Evolutionary conservation across 257 asterid genomes (phyloP), one percentile per base, ranked within the genome.

Genomic region (Voacanga thouarsii): DNA sequence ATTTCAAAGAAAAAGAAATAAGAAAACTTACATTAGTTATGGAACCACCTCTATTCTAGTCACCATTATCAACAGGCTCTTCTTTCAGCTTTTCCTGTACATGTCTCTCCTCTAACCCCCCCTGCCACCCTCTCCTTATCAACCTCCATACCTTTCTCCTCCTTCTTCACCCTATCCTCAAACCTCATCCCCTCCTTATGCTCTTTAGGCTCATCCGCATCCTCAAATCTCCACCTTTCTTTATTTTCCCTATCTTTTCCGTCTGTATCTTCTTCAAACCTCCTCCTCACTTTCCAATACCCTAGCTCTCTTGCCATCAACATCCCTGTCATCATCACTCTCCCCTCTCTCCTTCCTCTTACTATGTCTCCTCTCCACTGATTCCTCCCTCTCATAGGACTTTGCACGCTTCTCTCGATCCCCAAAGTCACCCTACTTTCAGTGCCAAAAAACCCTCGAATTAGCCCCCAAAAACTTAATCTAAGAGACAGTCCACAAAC

Each of bases 271-370:
- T 78, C 91, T 75, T 85, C 89, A 55, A 68, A 64, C 66, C 76
- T 88, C 89, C 64, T 85, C 89, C 56, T 66, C 83, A 59, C 81
- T 57, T 83, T 80, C 96, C 39, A 69, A 79, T 81, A 82, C 87
- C 93, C 91, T 89, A 83, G 86, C 79, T 79, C 90, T 90, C 89
- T 92, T 92, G n/a, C 84, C 76, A 33, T 70, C 80, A 45, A 56
- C 28, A 24, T 80, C 80, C 77, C 85, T 86, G 85, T 53, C 56
- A 33, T 90, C 96, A 82, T 83, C 92, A 81, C 87, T 90, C 65
- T 88, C 96, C 53, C 80, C 90, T 79, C 94, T 88, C 65, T 88
- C 94, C 77, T 92, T 94, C 84, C 97, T 90, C 92, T 86, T 91
- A 87, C 49, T 69, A 41, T 76, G 66, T 86, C 81, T 90, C 63